Evolutionary conservation across 2,329 filamentous ascomycete species (phyloP), one percentile per base, ranked within the genome.

Genomic region (Alternaria angustiovoidea): DNA sequence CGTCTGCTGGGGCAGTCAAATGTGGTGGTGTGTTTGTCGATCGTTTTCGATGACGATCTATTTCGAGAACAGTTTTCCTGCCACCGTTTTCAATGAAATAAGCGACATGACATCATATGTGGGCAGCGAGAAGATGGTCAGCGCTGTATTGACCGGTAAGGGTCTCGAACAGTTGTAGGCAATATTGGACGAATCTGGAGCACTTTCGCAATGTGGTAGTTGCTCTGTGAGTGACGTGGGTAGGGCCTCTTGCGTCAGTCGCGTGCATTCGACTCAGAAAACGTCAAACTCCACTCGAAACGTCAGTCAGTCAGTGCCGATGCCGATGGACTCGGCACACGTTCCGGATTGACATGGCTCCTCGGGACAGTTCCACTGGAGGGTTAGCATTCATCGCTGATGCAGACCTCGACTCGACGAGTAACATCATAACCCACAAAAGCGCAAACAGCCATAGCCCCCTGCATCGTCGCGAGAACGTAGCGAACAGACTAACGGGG

Each of bases 31-130:
- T 39, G 43, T 26, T 30, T 44, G 57, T 51, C 57, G 57, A 60
- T 60, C 57, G 18, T 30, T 44, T 55, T 52, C 30, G 30, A 60
- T 60, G 38, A 16, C 36, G 26, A 39, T 51, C 41, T 57, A 57
- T 57, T 57, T 60, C 38, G 52, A 60, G 53, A 56, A 38, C n/a
- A 22, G 26, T 30, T 51, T 44, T 34, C 38, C 32, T 54, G 41
- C 30, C 32, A 14, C 22, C 42, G 41, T 39, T 51, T 38, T 32
- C 26, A 60, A n/a, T 18, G 48, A 20, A 44, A 26, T 44, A 55
- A 59, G 57, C 57, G 43, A 41, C 32, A 59, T 59, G 57, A 59
- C 51, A 55, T 59, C 51, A 59, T 36, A 24, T 12, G n/a, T 20
- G 11, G 22, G n/a, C 38, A 42, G 32, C 16, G 14, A 30, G 54